Evolutionary conservation across 2,329 filamentous ascomycete species (phyloP).

Genomic region (Juglanconis oblonga): DNA sequence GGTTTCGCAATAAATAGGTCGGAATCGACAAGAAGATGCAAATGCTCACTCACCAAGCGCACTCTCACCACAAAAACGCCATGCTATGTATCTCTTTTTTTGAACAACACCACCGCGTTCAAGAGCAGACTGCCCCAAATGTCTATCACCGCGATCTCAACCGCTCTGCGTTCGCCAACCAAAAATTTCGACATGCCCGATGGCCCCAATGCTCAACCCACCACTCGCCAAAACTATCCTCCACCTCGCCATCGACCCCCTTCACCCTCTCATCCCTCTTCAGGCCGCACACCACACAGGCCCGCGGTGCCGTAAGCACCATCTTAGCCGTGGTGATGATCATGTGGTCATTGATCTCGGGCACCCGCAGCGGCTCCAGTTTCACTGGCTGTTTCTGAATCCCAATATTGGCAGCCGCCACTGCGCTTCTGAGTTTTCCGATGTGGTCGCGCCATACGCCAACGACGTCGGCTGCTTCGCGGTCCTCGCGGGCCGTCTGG

Average conservation of each 20-base stretch:
- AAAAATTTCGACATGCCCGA: constrained; percentile 77
- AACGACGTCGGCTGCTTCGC: constrained; percentile 77
- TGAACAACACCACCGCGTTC: neutral
- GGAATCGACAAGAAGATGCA: no score
- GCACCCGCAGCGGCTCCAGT: constrained; percentile 49
- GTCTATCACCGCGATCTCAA: constrained; percentile 61
- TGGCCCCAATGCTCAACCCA: constrained; percentile 91
- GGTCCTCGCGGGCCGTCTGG: constrained; percentile 78
- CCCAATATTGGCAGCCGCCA: constrained; percentile 61
- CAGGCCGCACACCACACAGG: constrained; percentile 83
- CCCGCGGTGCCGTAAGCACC: constrained; percentile 69
- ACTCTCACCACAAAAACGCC: constrained; percentile 5
- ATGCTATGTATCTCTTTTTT: neutral
- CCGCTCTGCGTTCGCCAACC: constrained; percentile 69
- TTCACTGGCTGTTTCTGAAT: constrained; percentile 23
- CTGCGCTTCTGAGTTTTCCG: constrained; percentile 69
- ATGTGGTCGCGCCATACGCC: constrained; percentile 72
- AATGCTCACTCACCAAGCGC: neutral
- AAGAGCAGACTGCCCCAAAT: neutral
- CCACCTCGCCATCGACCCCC: constrained; percentile 72
- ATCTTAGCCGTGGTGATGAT: constrained; percentile 66
- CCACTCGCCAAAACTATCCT: constrained; percentile 95
- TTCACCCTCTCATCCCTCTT: constrained; percentile 80
- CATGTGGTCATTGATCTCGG: constrained; percentile 70
- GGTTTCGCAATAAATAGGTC: no score